Conservation (phyloP, 768 basidiomycete species). For the Tricholoma saponaceum region DNA sequence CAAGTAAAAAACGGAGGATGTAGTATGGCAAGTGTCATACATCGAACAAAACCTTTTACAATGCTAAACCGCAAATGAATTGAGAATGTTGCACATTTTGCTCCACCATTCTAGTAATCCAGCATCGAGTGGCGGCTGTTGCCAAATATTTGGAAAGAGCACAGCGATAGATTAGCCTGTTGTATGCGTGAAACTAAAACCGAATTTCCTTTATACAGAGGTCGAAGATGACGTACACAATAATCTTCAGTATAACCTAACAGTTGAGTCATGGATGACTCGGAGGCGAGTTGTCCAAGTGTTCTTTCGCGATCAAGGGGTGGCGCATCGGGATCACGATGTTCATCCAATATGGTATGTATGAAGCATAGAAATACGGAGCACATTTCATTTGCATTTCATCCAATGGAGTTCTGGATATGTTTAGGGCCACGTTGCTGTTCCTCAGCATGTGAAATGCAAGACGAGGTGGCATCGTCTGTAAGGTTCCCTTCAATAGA, state of each 20-base stretch:
- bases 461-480: neutral
- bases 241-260: neutral
- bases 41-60: neutral
- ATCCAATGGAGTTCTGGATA: neutral
- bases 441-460: neutral
- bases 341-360: neutral
- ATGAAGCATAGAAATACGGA: neutral
- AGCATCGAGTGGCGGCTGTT: neutral
- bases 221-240: neutral
- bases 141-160: neutral
- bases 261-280: neutral
- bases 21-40: neutral
- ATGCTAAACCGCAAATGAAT: neutral
- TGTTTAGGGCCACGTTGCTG: neutral
- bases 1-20: neutral
- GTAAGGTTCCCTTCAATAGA: neutral
- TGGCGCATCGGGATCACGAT: neutral
- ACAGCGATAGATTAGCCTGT: neutral
- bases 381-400: neutral
- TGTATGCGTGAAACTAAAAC: neutral
- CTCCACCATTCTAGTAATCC: neutral
- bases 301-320: neutral
- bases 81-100: neutral
- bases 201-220: neutral
- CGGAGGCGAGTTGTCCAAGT: neutral